phyloP scores from a whole-genome alignment of 257 asterid genomes.

The Ocimum tenuiflorum region DNA sequence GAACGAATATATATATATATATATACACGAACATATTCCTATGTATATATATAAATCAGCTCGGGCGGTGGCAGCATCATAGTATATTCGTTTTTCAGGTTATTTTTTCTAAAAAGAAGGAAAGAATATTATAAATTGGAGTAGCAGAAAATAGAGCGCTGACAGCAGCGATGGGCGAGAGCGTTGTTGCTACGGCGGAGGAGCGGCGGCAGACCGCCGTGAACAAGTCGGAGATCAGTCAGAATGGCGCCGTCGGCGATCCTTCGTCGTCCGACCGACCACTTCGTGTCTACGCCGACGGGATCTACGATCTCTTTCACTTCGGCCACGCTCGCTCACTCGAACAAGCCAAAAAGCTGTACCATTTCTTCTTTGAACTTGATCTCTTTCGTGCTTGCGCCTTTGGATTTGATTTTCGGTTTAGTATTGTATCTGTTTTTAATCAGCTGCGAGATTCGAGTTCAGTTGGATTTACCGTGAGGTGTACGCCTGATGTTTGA shows the following conservation, averaged over 20 bases:
- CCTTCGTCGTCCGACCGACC: slow-evolving; percentile 54
- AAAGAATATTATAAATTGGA: not conserved
- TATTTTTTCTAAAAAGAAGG: not conserved
- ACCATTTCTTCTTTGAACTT: not conserved
- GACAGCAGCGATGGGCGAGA: slow-evolving; percentile 39
- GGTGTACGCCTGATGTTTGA: slow-evolving; percentile 11
- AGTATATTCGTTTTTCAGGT: slow-evolving; percentile 20
- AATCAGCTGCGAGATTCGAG: not conserved
- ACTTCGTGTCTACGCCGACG: slow-evolving; percentile 88
- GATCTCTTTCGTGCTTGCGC: not conserved
- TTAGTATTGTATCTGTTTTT: not conserved
- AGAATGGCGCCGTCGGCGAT: slow-evolving; percentile 28
- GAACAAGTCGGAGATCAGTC: slow-evolving; percentile 10
- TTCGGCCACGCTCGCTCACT: slow-evolving; percentile 98
- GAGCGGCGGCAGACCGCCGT: slow-evolving; percentile 29
- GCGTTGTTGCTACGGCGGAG: slow-evolving; percentile 29
- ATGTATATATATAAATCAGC: too few species aligned
- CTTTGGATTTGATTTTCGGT: not conserved
- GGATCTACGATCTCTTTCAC: slow-evolving; percentile 97
- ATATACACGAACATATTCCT: too few species aligned
- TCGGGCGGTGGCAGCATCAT: slow-evolving; percentile 1
- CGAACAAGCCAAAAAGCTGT: slow-evolving; percentile 89
- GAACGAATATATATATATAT: too few species aligned
- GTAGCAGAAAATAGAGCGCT: slow-evolving; percentile 1
- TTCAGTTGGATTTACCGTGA: not conserved